A percentile compares a stretch with the other conserved stretches of the same genome.
These are phyloP conservation scores for Paragyromitra xinjiangensis DNA, from an alignment of 495 filamentous ascomycete species.

Conservation along the genomic window DNA sequence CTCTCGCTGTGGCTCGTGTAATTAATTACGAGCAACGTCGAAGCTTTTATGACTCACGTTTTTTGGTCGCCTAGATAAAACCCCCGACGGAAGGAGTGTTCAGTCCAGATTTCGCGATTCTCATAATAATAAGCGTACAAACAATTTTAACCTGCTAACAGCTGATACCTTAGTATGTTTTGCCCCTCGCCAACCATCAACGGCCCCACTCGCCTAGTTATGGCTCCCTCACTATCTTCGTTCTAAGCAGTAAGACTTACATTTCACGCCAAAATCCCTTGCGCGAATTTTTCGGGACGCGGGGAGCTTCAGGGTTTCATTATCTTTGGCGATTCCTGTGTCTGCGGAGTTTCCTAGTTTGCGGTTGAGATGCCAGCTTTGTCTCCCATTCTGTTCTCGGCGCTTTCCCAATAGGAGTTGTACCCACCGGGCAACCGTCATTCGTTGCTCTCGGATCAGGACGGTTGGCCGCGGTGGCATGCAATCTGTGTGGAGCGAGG, in stretches of 20 bases:
- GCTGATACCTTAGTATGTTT: neutral
- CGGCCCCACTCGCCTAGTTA: neutral
- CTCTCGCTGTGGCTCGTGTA: slow-evolving; percentile 4
- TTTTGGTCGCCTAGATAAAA: slow-evolving; percentile 7
- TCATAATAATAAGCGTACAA: neutral
- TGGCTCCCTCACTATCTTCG: neutral
- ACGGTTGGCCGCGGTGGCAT: slow-evolving; percentile 26
- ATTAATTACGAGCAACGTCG: neutral
- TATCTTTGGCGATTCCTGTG: slow-evolving; percentile 7
- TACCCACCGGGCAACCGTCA: neutral
- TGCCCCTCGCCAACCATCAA: neutral
- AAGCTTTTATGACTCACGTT: slow-evolving; percentile 19
- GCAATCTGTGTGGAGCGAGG: slow-evolving; percentile 14
- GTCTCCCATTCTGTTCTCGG: slow-evolving; percentile 4
- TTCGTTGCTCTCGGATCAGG: slow-evolving; percentile 26
- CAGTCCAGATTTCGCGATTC: neutral
- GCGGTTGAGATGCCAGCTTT: slow-evolving; percentile 14
- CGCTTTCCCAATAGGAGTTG: slow-evolving; percentile 21
- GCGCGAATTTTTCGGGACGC: slow-evolving; percentile 3
- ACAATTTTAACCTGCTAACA: slow-evolving; percentile 5
- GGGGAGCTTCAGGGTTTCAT: neutral
- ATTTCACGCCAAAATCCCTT: neutral
- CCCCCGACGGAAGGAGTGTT: neutral
- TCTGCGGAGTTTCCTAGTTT: slow-evolving; percentile 5
- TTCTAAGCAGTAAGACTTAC: neutral